Evolutionary conservation across 306 rosid genomes (phyloP), one percentile per base, ranked within the genome.

Genomic region (Senna siamea): DNA sequence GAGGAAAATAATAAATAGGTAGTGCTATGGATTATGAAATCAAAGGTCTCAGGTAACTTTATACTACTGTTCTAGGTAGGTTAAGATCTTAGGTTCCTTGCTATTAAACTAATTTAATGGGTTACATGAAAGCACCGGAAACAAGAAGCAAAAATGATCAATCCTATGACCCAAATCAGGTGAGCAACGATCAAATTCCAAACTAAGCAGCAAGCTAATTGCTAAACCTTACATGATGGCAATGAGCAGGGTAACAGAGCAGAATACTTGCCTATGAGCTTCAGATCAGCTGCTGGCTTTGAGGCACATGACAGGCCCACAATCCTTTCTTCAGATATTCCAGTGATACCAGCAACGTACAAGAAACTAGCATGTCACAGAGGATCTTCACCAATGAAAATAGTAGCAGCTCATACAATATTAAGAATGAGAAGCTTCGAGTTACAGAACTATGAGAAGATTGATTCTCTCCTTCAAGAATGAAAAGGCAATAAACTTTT

Each of bases 221-320:
- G 18, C 63, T 43, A 78, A 78, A 68, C 78, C 55, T 37, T 48
- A 77, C 20, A 14, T 69, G 59, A 80, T 30, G 72, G 72, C 71
- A 58, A 72, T 77, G 12, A 77, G 54, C 23, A 76, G 22, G 75
- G 69, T 59, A 61, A 77, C 5, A 69, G 9, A 77, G 54, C 35
- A 79, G 20, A 64, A 77, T 81, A 84, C 88, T 87, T 87, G 88
- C 90, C 90, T 84, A 79, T 74, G 70, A 41, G 69, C 68, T 52
- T 58, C 82, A 70, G 54, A 66, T 63, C 68, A 55, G 88, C 74
- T 64, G 78, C 65, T 7, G 70, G 75, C 84, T 59, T 76, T 75
- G 32, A n/a, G 61, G 75, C 71, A 57, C 28, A 60, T 55, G 43
- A 80, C 75, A 37, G 72, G 52, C 61, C 60, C 77, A 64, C 79